Evolutionary conservation across 192 early-diverging fungal species (phyloP).

Genomic region (Spizellomyces punctatus): DNA sequence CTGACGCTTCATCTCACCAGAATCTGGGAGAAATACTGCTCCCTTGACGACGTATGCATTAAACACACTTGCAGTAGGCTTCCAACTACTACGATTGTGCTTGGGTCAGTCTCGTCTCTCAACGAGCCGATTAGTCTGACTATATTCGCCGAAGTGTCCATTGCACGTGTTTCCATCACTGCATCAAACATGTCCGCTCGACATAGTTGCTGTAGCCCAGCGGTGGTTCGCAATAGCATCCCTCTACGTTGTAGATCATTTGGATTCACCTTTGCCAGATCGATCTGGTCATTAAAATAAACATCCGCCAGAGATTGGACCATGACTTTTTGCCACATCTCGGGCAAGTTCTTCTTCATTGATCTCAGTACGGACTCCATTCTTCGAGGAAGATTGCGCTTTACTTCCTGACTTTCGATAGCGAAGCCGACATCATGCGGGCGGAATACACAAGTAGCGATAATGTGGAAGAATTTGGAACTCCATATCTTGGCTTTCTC

Average conservation of each 20-base stretch:
- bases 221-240: conserved; percentile 12
- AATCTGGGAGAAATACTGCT: background rate
- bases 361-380: conserved; percentile 21
- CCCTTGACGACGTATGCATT: too few relatives aligned
- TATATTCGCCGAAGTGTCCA: too few relatives aligned
- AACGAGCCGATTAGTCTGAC: background rate
- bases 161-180: background rate
- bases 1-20: conserved; percentile 1
- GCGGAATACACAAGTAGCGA: conserved; percentile 51
- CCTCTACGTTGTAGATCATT: background rate
- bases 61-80: background rate
- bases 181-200: conserved; percentile 19
- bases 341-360: conserved; percentile 5
- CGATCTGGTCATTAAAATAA: background rate
- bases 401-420: conserved; percentile 36
- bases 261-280: conserved; percentile 17
- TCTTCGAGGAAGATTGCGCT: conserved; percentile 19
- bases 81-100: background rate
- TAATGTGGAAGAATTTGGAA: conserved; percentile 41
- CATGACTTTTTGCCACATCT: conserved; percentile 2
- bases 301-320: conserved; percentile 12
- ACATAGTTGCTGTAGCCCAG: conserved; percentile 26
- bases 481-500: conserved; percentile 28
- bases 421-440: conserved; percentile 39
- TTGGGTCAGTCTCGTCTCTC: background rate